Conservation (phyloP, 164 flowering plant species). For the Nymphaea colorata region DNA sequence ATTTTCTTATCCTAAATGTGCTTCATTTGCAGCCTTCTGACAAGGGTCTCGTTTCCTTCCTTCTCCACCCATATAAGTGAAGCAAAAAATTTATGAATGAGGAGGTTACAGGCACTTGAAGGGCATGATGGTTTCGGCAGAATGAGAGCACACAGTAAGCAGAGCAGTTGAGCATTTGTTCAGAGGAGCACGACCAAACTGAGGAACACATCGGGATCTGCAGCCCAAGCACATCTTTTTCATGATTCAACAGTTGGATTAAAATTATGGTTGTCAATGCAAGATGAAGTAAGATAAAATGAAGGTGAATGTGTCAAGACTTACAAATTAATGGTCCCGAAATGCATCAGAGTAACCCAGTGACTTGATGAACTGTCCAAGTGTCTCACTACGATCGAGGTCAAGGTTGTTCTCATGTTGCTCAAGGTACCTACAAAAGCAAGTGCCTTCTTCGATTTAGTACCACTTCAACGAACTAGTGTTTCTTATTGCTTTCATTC, state of each 20-base stretch:
- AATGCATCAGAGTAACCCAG: slow-evolving; percentile 77
- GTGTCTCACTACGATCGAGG: slow-evolving; percentile 62
- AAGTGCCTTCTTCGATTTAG: no score
- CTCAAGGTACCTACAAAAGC: slow-evolving; percentile 54
- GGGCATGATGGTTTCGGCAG: slow-evolving; percentile 84
- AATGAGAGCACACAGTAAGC: slow-evolving; percentile 84
- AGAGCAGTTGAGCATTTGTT: slow-evolving; percentile 64
- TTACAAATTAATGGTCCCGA: slow-evolving; percentile 81
- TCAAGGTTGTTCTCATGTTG: slow-evolving; percentile 66
- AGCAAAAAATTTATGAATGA: no score
- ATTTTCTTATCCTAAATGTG: no score
- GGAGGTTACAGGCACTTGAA: slow-evolving; percentile 42
- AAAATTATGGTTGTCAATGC: no score
- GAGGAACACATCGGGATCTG: slow-evolving; percentile 85
- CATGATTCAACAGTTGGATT: no score
- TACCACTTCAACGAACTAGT: no score
- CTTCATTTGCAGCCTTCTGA: no score
- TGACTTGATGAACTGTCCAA: slow-evolving; percentile 62
- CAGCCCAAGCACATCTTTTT: not conserved
- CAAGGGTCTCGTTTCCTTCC: no score
- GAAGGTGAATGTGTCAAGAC: slow-evolving; percentile 2
- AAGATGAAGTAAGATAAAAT: no score
- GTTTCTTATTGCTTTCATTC: no score
- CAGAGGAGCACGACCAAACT: slow-evolving; percentile 87
- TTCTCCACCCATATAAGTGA: no score